These are phyloP conservation scores for Cyberlindnera mrakii DNA, from an alignment of 805 yeast species.

Conservation along the genomic window DNA sequence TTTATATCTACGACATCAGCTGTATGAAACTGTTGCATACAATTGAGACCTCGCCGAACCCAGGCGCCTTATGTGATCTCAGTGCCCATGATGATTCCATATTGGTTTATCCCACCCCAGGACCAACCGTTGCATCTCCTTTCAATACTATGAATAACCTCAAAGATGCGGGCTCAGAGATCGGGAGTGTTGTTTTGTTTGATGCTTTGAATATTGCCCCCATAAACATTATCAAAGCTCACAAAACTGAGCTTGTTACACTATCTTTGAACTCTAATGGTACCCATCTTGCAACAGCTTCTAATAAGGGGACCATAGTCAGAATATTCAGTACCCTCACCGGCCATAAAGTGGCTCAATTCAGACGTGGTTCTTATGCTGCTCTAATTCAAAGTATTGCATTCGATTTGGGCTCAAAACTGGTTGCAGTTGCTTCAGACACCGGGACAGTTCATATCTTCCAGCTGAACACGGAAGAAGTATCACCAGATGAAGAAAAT, in stretches of 20 bases:
- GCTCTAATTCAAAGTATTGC: constrained; percentile 48
- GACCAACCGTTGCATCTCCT: constrained; percentile 21
- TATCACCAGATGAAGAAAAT: not conserved
- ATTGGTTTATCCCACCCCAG: constrained; percentile 50
- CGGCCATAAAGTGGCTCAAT: constrained; percentile 58
- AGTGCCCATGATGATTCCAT: constrained; percentile 41
- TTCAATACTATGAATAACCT: constrained; percentile 4
- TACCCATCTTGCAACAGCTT: constrained; percentile 77
- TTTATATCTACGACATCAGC: constrained; percentile 83
- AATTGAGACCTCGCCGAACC: constrained; percentile 50
- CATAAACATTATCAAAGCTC: constrained; percentile 78
- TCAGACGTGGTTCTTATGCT: constrained; percentile 73
- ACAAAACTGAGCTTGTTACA: constrained; percentile 67
- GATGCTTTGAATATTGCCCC: constrained; percentile 74
- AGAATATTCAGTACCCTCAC: constrained; percentile 64
- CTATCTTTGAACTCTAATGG: constrained; percentile 72
- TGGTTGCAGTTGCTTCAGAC: constrained; percentile 52
- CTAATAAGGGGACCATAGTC: constrained; percentile 84
- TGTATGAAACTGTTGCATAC: constrained; percentile 79
- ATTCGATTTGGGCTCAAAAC: constrained; percentile 43
- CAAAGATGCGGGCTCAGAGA: constrained; percentile 1
- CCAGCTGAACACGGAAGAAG: constrained; percentile 21
- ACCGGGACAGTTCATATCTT: constrained; percentile 65
- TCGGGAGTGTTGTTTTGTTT: constrained; percentile 54
- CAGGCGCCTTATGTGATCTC: constrained; percentile 25